A percentile compares a stretch with the other conserved stretches of the same genome.
Conservation (phyloP, 2,329 filamentous ascomycete genomes). For the Tolypocladium nubicola region DNA sequence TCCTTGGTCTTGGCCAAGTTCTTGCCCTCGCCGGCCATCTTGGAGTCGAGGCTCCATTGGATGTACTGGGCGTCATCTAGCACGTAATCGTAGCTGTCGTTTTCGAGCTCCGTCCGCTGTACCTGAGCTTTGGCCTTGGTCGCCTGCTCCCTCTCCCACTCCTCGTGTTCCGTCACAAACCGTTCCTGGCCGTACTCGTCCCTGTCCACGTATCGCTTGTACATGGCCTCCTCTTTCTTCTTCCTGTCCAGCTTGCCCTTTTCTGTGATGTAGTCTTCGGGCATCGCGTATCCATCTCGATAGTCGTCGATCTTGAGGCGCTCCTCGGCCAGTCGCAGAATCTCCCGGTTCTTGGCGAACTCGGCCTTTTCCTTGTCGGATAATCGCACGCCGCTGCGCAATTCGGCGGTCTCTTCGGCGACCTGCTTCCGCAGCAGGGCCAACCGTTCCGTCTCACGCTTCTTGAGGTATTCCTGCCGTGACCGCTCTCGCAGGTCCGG, state of each 20-base stretch:
- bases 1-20: conserved; percentile 55
- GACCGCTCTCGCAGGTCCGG: conserved; percentile 74
- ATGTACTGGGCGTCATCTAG: conserved; percentile 85
- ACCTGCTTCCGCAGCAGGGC: conserved; percentile 86
- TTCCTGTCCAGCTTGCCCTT: conserved; percentile 81
- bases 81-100: conserved; percentile 85
- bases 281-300: conserved; percentile 83
- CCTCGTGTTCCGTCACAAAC: conserved; percentile 86
- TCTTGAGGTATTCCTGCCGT: conserved; percentile 86
- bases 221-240: conserved; percentile 81
- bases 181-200: conserved; percentile 83
- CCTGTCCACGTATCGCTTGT: conserved; percentile 79
- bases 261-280: conserved; percentile 90
- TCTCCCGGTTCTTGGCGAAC: conserved; percentile 79
- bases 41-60: conserved; percentile 69
- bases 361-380: conserved; percentile 74
- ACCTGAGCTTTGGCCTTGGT: conserved; percentile 84
- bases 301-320: conserved; percentile 82
- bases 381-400: conserved; percentile 63
- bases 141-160: conserved; percentile 89
- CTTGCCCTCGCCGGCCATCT: conserved; percentile 60
- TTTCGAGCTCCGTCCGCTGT: conserved; percentile 58
- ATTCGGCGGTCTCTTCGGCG: conserved; percentile 72
- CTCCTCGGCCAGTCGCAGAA: conserved; percentile 73
- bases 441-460: conserved; percentile 77